Evolutionary conservation across 495 filamentous ascomycete genomes (phyloP).

Genomic region (Trichoderma reesei): DNA sequence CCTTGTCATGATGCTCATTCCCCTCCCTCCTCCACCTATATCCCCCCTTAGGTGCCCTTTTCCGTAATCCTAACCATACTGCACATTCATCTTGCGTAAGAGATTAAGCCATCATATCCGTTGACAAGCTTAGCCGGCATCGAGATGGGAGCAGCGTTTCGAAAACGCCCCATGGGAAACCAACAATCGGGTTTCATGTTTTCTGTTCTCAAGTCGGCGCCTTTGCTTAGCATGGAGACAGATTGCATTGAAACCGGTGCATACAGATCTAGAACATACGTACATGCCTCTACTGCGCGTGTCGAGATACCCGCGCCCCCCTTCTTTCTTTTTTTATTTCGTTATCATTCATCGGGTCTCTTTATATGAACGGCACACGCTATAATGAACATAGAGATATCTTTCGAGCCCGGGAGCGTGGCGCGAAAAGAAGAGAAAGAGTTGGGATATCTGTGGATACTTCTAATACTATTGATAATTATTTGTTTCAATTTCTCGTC

Average conservation of each 20-base stretch:
- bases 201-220: not conserved
- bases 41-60: not conserved
- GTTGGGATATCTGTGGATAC: not conserved
- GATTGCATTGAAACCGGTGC: not conserved
- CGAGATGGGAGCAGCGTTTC: not conserved
- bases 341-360: not conserved
- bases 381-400: no score
- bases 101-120: conserved; percentile 1
- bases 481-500: not conserved
- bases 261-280: not conserved
- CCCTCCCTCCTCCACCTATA: not conserved
- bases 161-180: not conserved
- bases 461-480: not conserved
- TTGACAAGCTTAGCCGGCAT: not conserved
- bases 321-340: not conserved
- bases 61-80: conserved; percentile 3
- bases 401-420: not conserved
- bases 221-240: not conserved
- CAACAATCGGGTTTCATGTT: not conserved
- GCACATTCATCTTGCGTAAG: not conserved
- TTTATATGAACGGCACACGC: no score
- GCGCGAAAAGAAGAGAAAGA: not conserved
- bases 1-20: not conserved
- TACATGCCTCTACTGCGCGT: not conserved
- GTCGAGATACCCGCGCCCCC: not conserved